Conservation (phyloP, 148 eudicot genomes). For the Selenicereus undatus region DNA sequence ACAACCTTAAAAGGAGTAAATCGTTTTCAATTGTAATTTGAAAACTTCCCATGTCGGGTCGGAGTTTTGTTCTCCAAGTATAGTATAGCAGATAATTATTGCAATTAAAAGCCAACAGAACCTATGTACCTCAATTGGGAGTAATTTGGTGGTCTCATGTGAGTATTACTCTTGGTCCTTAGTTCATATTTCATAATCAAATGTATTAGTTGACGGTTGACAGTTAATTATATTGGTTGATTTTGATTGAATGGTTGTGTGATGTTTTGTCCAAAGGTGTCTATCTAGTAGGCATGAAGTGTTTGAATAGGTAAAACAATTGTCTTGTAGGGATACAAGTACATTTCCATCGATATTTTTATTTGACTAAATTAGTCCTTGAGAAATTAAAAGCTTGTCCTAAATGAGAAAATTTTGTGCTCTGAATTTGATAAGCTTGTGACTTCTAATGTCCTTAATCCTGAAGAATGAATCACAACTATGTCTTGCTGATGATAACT, state of each 20-base stretch:
- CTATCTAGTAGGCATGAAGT: no score
- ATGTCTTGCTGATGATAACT: no score
- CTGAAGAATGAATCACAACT: no score
- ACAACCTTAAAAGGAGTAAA: slow-evolving; percentile 3
- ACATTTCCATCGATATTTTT: no score
- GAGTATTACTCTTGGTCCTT: neutral
- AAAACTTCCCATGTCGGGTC: neutral
- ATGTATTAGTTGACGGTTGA: neutral
- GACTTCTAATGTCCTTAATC: no score
- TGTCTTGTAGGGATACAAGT: neutral
- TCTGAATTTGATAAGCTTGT: no score
- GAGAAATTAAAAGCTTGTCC: no score
- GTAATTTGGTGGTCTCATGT: no score
- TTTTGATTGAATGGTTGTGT: neutral
- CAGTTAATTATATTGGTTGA: no score
- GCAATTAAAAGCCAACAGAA: neutral
- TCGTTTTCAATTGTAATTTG: slow-evolving; percentile 15
- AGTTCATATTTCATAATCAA: neutral
- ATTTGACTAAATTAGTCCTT: no score
- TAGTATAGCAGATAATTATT: neutral
- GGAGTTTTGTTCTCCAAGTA: neutral
- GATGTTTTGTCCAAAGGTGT: neutral
- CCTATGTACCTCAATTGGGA: neutral
- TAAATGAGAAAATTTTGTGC: no score
- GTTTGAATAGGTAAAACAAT: neutral